Conservation (phyloP, 2,329 filamentous ascomycete species). For the Chaetomiaceae sp. region DNA sequence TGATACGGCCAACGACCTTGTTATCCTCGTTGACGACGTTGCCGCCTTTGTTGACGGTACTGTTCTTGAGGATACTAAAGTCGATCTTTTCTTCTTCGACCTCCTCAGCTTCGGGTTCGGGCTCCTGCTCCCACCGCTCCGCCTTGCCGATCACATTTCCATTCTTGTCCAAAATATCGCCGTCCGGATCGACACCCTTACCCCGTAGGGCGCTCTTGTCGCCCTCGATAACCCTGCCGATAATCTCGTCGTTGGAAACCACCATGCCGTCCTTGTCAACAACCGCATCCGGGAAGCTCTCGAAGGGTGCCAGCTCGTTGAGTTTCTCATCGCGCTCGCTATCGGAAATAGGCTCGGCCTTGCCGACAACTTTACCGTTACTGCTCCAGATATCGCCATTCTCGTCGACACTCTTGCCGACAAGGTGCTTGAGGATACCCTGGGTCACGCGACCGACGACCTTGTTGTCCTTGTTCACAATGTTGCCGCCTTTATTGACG, state of each 20-base stretch:
- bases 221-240: conserved; percentile 61
- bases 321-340: conserved; percentile 45
- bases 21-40: conserved; percentile 53
- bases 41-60: conserved; percentile 56
- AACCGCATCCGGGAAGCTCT: conserved; percentile 52
- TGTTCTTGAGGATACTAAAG: conserved; percentile 47
- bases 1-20: conserved; percentile 56
- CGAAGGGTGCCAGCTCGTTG: conserved; percentile 49
- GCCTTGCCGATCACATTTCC: conserved; percentile 61
- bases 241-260: conserved; percentile 43
- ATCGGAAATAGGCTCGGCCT: conserved; percentile 59
- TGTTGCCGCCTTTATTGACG: conserved; percentile 57
- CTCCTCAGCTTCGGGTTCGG: conserved; percentile 15
- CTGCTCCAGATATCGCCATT: conserved; percentile 70
- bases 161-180: conserved; percentile 63
- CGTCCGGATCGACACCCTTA: conserved; percentile 63
- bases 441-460: conserved; percentile 59
- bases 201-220: conserved; percentile 61
- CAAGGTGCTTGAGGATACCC: conserved; percentile 59
- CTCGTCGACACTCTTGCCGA: conserved; percentile 60
- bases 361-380: conserved; percentile 62
- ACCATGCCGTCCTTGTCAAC: conserved; percentile 52
- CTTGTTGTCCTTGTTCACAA: conserved; percentile 50
- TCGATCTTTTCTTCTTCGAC: conserved; percentile 33
- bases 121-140: conserved; percentile 35